Evolutionary conservation across 1,284 basidiomycete species (phyloP), one percentile per base, ranked within the genome.

Genomic region (Apiotrichum siamense): DNA sequence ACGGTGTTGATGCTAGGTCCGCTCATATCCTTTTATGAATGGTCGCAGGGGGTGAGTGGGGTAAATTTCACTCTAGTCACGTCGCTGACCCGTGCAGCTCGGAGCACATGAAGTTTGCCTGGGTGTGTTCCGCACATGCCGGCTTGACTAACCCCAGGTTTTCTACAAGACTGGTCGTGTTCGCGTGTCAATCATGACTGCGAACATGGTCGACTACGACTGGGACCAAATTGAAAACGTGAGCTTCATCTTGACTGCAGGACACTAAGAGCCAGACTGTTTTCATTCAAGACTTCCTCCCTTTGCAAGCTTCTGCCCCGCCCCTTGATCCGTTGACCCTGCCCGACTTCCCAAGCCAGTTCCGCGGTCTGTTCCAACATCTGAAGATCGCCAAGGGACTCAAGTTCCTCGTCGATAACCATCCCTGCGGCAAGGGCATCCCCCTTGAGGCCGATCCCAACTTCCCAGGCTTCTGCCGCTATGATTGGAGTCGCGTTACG

Each of bases 221-320:
- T 75, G 67, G 66, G 59, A 68, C 9, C 36, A 25, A 31, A 74
- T 75, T 42, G 68, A 75, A 49, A 75, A 75, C 51, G 73, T 72
- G 18, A 47, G 68, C 47, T 0, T 25, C 15, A 11, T 7, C n/a
- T 18, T 2, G 9, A 4, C 13, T 7, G 38, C 23, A 33, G 1
- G 49, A 3, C 3, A 15, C 35, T 50, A n/a, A 23, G 31, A 17
- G n/a, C 6, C 39, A 75, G 73, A 70, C 67, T 12, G 61, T 70
- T 17, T 75, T 71, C 56, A 62, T 74, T 4, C 74, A 75, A 54
- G 74, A 75, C 48, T 66, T 75, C 46, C 55, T 66, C 7, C 67
- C 62, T 7, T 39, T 17, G n/a, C 35, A 45, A 18, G 27, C 39
- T 4, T 43, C 29, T 6, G 24, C 18, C 6, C 33, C 13, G 7